Base-by-base conservation (phyloP, 805 yeast genomes). In the Saccharomyces paradoxus region DNA sequence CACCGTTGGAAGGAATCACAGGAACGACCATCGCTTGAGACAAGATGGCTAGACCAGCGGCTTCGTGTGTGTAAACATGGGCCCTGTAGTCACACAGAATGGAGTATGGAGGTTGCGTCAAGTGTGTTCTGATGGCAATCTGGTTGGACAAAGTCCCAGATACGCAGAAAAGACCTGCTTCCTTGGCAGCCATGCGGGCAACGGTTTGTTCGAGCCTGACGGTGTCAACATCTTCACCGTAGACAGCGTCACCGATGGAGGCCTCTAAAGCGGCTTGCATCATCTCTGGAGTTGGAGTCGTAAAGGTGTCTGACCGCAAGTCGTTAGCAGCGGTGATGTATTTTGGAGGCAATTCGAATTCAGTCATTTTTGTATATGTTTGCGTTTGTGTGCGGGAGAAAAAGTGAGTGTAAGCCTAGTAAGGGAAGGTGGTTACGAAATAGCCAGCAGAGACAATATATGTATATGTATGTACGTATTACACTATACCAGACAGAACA, bases 101-200 rank as follows among this genome's bases (percentile, higher is more conserved):
- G n/a, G 91, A 80, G 72, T 84, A 84, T 17, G 74, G 74, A 17
- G 97, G 97, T 65, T 87, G 92, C 57, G 69, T 70, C 50, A 92
- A 73, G 60, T 86, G 87, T 4, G 89, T 75, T 64, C 97, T 77
- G 48, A 91, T 68, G 14, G 86, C 97, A 57, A 91, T 77, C 71
- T 91, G 98, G 72, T 91, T 91, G 10, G 96, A 85, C 70, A 91
- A 71, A 5, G 97, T 92, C 49, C 98, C 97, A 24, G 95, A 86
- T 22, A 84, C 89, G 71, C 95, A 89, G 71, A 77, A 91, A 52
- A 89, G 68, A 12, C 87, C 97, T 1, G 89, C 86, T 60, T 83
- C 88, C 62, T 85, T 87, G 17, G 95, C 96, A 6, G 95, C 77
- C 54, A 90, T 61, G 26, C 74, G 71, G 5, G 88, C 86, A 53